Evolutionary conservation across 2,329 filamentous ascomycete species (phyloP), one percentile per base, ranked within the genome.

Genomic region (Biscogniauxia marginata): DNA sequence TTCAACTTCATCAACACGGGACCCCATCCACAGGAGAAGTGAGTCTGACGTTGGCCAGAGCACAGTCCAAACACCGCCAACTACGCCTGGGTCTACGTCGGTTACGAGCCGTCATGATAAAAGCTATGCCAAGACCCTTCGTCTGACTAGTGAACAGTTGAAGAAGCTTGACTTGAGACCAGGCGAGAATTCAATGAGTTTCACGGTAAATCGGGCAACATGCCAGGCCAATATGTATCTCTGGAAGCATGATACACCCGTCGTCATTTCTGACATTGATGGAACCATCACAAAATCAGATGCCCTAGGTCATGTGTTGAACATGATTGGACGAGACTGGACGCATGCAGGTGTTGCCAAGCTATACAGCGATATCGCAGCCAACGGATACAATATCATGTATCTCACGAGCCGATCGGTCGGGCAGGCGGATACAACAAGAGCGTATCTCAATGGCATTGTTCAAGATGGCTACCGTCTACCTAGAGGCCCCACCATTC

Each of bases 221-320:
- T 99, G 95, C 74, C 86, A 86, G 51, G 95, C 93, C 13, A 89
- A 86, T 66, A 96, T 99, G 87, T 99, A 92, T 71, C 84, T 96
- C 58, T 99, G 95, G 96, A 88, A 85, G 63, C 86, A 93, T 68
- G 89, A 96, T 66, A 89, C 89, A 0, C 96, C 95, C 0, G 93
- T 99, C 54, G 93, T 99, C 49, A 97, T 99, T 61, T 98, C 93
- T 0, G 95, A 99, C 73, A 98, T 99, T 67, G 95, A 99, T 73
- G 95, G 95, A 51, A 99, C 95, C 20, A 99, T 99, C 67, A 99
- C 95, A 57, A 99, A 99, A 76, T 96, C 93, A 2, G 93, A 97
- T 75, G 93, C 92, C 16, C 79, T 96, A 13, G 95, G 95, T 13
- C 95, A 99, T 69, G 91, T 99, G 46, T 76, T 98, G 53, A 98